These are phyloP conservation scores for Cyclaneusma minus DNA, from an alignment of 2,329 filamentous ascomycete genomes.

Conservation along the genomic window DNA sequence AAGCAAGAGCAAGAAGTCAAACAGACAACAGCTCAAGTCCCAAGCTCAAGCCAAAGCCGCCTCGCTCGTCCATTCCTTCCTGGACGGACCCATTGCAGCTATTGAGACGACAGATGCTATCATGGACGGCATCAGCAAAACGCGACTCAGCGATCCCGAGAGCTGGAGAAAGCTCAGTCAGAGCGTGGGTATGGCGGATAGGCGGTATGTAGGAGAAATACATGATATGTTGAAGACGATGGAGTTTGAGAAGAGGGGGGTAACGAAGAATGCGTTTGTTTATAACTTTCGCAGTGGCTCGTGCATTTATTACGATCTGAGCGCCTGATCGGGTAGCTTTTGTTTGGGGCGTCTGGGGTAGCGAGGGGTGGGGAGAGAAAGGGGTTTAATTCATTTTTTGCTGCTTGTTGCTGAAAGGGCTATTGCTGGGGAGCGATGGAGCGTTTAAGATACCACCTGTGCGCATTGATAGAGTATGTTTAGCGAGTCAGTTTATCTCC, in stretches of 20 bases:
- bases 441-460: no score
- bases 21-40: constrained; percentile 73
- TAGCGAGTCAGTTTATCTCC: no score
- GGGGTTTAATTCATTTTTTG: no score
- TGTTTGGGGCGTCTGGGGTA: no score
- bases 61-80: constrained; percentile 52
- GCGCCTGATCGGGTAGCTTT: no score
- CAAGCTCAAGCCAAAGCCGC: constrained; percentile 47
- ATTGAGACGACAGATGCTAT: constrained; percentile 79
- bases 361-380: no score
- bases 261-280: constrained; percentile 62
- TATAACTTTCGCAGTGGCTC: constrained; percentile 82
- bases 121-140: constrained; percentile 60
- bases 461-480: no score
- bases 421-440: no score
- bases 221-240: constrained; percentile 58
- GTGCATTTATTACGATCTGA: constrained; percentile 75
- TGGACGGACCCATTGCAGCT: constrained; percentile 68
- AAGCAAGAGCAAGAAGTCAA: constrained; percentile 81
- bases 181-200: constrained; percentile 57
- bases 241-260: constrained; percentile 40
- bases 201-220: constrained; percentile 70
- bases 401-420: no score
- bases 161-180: constrained; percentile 75
- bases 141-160: constrained; percentile 63